A percentile compares a stretch with the other conserved stretches of the same genome.
phyloP scores from a whole-genome alignment of 306 rosid species.

The Mimosa pudica region DNA sequence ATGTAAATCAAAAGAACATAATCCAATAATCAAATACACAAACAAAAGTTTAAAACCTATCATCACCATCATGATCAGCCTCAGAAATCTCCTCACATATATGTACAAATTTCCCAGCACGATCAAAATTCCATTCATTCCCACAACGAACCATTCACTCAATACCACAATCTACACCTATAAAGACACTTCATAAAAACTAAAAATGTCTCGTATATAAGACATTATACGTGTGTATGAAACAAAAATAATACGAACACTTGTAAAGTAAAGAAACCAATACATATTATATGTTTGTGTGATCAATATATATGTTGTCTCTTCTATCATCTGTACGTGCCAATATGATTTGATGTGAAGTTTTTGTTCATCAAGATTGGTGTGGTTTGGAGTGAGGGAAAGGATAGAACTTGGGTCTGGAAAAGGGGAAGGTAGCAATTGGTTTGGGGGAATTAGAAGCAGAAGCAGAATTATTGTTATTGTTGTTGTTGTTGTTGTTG shows the following conservation, averaged over 20 bases:
- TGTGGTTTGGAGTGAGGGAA: slow-evolving; percentile 40
- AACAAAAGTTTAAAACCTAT: neutral
- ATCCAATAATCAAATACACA: slow-evolving; percentile 18
- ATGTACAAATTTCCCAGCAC: slow-evolving; percentile 21
- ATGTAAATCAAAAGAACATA: neutral
- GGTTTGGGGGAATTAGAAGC: slow-evolving; percentile 25
- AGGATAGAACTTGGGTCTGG: slow-evolving; percentile 51
- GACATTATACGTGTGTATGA: neutral
- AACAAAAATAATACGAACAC: neutral
- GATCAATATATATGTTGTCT: neutral
- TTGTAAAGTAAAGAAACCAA: neutral
- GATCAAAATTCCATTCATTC: neutral
- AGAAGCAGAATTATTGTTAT: slow-evolving; percentile 1
- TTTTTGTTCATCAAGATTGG: slow-evolving; percentile 10
- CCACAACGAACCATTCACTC: neutral
- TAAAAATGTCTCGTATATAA: neutral
- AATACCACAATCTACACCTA: neutral
- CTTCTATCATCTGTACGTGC: neutral
- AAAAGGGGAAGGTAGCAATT: slow-evolving; percentile 44
- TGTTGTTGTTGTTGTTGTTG: neutral
- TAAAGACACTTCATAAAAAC: neutral
- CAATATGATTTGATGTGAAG: neutral
- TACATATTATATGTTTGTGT: neutral
- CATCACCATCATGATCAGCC: neutral
- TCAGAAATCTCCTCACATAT: slow-evolving; percentile 8